These are phyloP conservation scores for Pichia gijzeniarum DNA, from an alignment of 805 yeast genomes.

Conservation along the genomic window DNA sequence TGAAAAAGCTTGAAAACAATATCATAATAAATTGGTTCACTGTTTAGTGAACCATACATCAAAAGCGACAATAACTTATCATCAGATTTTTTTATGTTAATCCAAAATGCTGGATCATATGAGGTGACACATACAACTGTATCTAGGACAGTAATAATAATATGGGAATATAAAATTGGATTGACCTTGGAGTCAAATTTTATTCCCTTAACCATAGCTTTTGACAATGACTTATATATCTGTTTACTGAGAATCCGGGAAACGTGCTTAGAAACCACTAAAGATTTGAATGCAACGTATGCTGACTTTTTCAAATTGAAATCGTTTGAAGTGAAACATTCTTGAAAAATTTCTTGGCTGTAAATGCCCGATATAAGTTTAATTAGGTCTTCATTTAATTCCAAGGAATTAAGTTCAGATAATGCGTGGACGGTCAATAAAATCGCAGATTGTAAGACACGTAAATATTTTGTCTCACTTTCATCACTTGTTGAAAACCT, in stretches of 20 bases:
- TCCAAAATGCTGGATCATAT: slow-evolving; percentile 49
- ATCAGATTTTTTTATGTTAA: slow-evolving; percentile 39
- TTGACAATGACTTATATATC: slow-evolving; percentile 36
- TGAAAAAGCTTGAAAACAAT: slow-evolving; percentile 15
- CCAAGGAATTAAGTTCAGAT: slow-evolving; percentile 2
- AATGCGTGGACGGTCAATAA: slow-evolving; percentile 35
- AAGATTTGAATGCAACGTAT: slow-evolving; percentile 31
- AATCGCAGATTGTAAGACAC: slow-evolving; percentile 48
- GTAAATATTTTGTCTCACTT: slow-evolving; percentile 52
- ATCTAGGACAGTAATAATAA: slow-evolving; percentile 44
- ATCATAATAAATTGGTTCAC: slow-evolving; percentile 45
- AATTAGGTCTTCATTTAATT: slow-evolving; percentile 17
- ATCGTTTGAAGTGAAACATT: slow-evolving; percentile 33
- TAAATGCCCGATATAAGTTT: slow-evolving; percentile 32
- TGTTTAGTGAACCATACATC: slow-evolving; percentile 46
- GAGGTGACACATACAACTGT: slow-evolving; percentile 38
- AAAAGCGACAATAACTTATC: slow-evolving; percentile 42
- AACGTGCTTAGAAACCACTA: slow-evolving; percentile 19
- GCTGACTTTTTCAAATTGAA: slow-evolving; percentile 37
- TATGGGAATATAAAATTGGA: slow-evolving; percentile 37
- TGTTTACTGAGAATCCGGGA: slow-evolving; percentile 21
- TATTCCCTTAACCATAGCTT: slow-evolving; percentile 38
- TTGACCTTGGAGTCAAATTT: slow-evolving; percentile 31
- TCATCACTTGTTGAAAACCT: slow-evolving; percentile 64
- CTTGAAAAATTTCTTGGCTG: slow-evolving; percentile 39